A percentile compares a stretch with the other conserved stretches of the same genome.
Conservation (phyloP, 2,329 filamentous ascomycete genomes). For the Didymella arachidicola region DNA sequence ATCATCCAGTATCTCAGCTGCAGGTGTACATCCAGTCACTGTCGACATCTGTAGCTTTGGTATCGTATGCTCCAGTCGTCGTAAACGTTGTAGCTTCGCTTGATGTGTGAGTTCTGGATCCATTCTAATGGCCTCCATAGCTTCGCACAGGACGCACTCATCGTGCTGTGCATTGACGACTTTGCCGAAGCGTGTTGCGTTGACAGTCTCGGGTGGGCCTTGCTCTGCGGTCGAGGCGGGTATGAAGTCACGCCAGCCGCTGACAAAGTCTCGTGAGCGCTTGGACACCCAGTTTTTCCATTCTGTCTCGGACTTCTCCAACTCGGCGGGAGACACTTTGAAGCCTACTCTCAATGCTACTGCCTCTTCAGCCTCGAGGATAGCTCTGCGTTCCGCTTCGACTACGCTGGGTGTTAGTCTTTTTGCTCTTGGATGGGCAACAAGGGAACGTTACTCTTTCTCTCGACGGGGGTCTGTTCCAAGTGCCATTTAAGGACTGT, state of each 20-base stretch:
- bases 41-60: background rate
- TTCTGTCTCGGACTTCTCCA: background rate
- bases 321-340: background rate
- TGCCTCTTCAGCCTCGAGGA: background rate
- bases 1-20: background rate
- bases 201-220: background rate
- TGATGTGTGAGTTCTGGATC: background rate
- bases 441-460: background rate
- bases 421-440: background rate
- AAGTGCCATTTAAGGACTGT: background rate
- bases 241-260: background rate
- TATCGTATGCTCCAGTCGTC: background rate
- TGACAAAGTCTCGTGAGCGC: background rate
- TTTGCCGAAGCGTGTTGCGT: constrained; percentile 2
- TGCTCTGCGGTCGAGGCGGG: background rate
- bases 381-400: background rate
- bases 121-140: background rate
- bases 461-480: background rate
- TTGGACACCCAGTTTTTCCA: constrained; percentile 1
- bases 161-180: background rate
- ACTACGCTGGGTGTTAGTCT: background rate
- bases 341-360: background rate
- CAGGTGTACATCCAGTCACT: background rate
- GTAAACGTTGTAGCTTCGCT: background rate
- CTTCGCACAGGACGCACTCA: background rate